These are phyloP conservation scores for Hortiboletus flavorubellus DNA, from an alignment of 768 basidiomycete genomes.

Conservation along the genomic window DNA sequence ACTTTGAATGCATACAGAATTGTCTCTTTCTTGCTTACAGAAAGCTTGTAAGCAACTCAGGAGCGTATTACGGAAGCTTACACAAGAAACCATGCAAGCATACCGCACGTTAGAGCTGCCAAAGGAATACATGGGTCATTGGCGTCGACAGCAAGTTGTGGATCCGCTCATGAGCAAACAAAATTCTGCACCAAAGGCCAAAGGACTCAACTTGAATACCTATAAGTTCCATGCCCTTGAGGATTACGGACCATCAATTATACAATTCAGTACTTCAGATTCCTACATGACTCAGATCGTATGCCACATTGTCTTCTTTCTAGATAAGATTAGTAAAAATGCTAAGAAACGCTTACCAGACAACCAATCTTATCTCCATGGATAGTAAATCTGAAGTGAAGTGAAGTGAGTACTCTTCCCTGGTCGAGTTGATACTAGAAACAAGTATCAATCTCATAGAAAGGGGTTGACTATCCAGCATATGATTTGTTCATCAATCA, in stretches of 20 bases:
- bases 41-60: constrained; percentile 18
- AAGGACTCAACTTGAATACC: constrained; percentile 3
- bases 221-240: constrained; percentile 33
- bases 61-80: constrained; percentile 21
- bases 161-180: constrained; percentile 1
- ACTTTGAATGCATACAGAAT: constrained; percentile 29
- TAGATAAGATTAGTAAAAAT: too few species aligned
- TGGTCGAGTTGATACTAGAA: too few species aligned
- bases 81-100: constrained; percentile 7
- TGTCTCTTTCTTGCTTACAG: constrained; percentile 17
- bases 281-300: constrained; percentile 8
- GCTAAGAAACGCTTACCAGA: too few species aligned
- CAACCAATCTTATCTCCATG: too few species aligned
- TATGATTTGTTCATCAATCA: too few species aligned
- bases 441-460: too few species aligned
- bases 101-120: constrained; percentile 32
- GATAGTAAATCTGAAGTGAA: too few species aligned
- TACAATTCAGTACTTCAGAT: constrained; percentile 1
- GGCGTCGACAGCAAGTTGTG: not conserved
- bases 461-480: too few species aligned
- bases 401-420: too few species aligned
- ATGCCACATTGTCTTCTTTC: too few species aligned
- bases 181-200: not conserved
- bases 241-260: constrained; percentile 17
- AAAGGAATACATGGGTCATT: constrained; percentile 22